Conservation (phyloP, 306 rosid species). For the Trifolium dubium region DNA sequence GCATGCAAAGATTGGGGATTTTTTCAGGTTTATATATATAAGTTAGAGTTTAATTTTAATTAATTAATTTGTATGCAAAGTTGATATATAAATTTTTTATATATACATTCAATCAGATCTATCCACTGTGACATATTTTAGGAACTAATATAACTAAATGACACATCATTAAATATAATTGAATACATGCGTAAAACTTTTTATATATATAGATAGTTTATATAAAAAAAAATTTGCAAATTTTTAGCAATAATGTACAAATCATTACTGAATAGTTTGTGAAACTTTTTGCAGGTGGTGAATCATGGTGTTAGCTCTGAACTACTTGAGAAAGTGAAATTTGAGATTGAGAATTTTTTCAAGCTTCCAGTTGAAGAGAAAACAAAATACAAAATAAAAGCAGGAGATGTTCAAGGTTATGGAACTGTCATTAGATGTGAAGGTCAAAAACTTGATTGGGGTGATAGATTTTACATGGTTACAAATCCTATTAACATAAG, state of each 20-base stretch:
- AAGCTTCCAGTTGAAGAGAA: conserved; percentile 69
- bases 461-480: conserved; percentile 67
- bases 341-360: conserved; percentile 67
- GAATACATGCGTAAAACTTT: not conserved
- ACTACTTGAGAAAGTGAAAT: conserved; percentile 52
- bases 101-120: not conserved
- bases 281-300: conserved; percentile 52
- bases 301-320: conserved; percentile 72
- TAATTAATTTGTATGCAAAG: not conserved
- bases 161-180: not conserved
- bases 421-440: conserved; percentile 54
- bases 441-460: conserved; percentile 84
- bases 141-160: not conserved
- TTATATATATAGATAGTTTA: not conserved
- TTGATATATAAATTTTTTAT: not conserved
- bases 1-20: conserved; percentile 84
- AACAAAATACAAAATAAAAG: conserved; percentile 52
- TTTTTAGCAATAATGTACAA: not conserved
- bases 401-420: conserved; percentile 77
- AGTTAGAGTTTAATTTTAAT: not conserved
- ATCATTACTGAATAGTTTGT: not conserved
- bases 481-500: conserved; percentile 64
- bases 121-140: not conserved
- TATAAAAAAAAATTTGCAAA: not conserved
- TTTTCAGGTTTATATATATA: conserved; percentile 59